Conservation (phyloP, 768 basidiomycete genomes). For the Omphalotus guepiniiformis region DNA sequence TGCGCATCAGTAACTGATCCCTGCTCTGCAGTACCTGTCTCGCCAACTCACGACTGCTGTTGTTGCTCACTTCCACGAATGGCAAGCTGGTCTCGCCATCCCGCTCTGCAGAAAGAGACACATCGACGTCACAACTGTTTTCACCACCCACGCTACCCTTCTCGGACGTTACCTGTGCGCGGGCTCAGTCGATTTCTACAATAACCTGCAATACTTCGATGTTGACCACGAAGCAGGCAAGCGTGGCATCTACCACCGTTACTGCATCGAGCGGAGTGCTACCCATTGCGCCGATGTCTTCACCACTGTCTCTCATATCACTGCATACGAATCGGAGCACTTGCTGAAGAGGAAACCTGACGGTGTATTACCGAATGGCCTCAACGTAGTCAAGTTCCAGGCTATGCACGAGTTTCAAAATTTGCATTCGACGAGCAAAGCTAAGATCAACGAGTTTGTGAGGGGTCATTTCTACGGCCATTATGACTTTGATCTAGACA, state of each 20-base stretch:
- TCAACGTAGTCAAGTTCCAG: conserved; percentile 98
- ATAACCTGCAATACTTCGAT: conserved; percentile 98
- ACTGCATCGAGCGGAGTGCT: conserved; percentile 95
- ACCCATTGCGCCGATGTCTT: conserved; percentile 97
- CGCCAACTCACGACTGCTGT: conserved; percentile 82
- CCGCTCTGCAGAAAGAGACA: conserved; percentile 93
- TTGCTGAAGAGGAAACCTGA: conserved; percentile 96
- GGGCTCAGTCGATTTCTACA: conserved; percentile 98
- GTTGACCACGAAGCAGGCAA: conserved; percentile 99
- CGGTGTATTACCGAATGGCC: conserved; percentile 93
- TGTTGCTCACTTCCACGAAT: conserved; percentile 98
- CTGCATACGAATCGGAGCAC: conserved; percentile 96
- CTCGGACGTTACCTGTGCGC: conserved; percentile 98
- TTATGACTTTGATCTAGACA: conserved; percentile 93
- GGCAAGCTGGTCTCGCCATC: conserved; percentile 97
- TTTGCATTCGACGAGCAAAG: conserved; percentile 85
- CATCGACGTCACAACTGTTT: conserved; percentile 97
- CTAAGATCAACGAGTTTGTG: conserved; percentile 98
- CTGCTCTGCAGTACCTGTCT: conserved; percentile 59
- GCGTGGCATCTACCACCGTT: conserved; percentile 95
- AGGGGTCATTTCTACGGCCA: conserved; percentile 98
- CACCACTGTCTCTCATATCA: conserved; percentile 97
- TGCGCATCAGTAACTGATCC: neutral
- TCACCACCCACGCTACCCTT: conserved; percentile 97
- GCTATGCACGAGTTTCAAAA: conserved; percentile 99